These are phyloP conservation scores for Dalechampia spathulata DNA, from an alignment of 441 rosid genomes.

Conservation along the genomic window DNA sequence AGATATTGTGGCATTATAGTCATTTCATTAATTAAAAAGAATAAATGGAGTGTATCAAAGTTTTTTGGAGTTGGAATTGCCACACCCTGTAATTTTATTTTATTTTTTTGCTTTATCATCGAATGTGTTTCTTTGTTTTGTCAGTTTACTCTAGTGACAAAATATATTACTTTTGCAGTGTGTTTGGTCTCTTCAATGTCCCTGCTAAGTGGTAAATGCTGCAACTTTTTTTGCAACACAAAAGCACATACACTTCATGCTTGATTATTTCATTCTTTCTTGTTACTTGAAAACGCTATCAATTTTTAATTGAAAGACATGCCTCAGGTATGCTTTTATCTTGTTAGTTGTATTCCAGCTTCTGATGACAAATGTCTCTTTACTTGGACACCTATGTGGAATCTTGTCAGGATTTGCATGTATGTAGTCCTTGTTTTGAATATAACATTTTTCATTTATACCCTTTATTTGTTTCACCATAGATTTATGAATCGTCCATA, in stretches of 20 bases:
- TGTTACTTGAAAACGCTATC: slow-evolving; percentile 9
- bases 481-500: neutral
- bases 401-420: slow-evolving; percentile 95
- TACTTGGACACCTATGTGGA: slow-evolving; percentile 94
- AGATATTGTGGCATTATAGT: too few relatives aligned
- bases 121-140: slow-evolving; percentile 5
- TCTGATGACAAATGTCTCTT: slow-evolving; percentile 88
- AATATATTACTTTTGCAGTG: slow-evolving; percentile 44
- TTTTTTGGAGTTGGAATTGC: too few relatives aligned
- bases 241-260: neutral
- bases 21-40: too few relatives aligned
- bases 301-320: slow-evolving; percentile 14
- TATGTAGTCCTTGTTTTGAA: slow-evolving; percentile 25
- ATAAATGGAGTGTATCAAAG: too few relatives aligned
- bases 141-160: slow-evolving; percentile 4
- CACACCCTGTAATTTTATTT: too few relatives aligned
- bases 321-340: slow-evolving; percentile 79
- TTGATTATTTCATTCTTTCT: slow-evolving; percentile 2
- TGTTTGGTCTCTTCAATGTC: slow-evolving; percentile 93
- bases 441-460: slow-evolving; percentile 1
- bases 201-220: slow-evolving; percentile 73
- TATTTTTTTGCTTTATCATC: neutral
- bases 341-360: slow-evolving; percentile 69
- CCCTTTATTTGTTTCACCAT: neutral
- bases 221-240: slow-evolving; percentile 11